Evolutionary conservation across 768 basidiomycete genomes (phyloP).

Genomic region (Rhodotorula kratochvilovae): DNA sequence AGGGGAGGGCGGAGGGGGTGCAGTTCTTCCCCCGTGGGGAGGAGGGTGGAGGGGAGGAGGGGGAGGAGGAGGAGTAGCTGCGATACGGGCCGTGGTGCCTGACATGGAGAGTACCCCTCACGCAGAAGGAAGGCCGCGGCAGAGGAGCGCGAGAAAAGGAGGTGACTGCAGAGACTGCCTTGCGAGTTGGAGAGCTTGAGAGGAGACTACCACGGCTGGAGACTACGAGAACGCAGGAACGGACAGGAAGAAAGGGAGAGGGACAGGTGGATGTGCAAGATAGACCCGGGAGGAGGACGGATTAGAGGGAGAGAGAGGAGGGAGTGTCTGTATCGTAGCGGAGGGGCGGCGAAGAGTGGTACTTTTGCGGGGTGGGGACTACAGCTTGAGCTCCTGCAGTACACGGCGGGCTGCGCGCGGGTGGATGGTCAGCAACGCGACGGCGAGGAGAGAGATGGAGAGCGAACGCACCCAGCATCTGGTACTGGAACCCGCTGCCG

Average conservation of each 20-base stretch:
- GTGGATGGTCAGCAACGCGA: not conserved
- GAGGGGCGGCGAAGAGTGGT: not conserved
- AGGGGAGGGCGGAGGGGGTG: conserved; percentile 31
- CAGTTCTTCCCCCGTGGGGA: conserved; percentile 28
- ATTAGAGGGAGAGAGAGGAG: too few relatives aligned
- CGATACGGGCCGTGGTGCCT: too few relatives aligned
- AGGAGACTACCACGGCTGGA: too few relatives aligned
- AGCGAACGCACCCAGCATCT: conserved; percentile 63
- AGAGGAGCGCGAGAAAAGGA: too few relatives aligned
- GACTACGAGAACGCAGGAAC: too few relatives aligned
- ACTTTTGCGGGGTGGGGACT: not conserved
- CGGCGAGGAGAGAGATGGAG: not conserved
- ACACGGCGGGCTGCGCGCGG: conserved; percentile 24
- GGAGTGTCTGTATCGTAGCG: not conserved
- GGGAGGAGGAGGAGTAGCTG: not conserved
- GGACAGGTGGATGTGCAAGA: too few relatives aligned
- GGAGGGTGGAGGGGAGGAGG: not conserved
- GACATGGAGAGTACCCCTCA: too few relatives aligned
- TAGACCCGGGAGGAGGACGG: too few relatives aligned
- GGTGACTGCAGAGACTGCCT: too few relatives aligned
- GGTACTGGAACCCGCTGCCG: conserved; percentile 95
- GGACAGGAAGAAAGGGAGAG: too few relatives aligned
- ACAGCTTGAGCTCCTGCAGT: conserved; percentile 39
- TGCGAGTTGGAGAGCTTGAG: too few relatives aligned
- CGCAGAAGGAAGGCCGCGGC: too few relatives aligned